Percentiles rank a stretch among this genome's conserved stretches.
Conservation (phyloP, 164 flowering plant genomes). For the Vitis riparia region DNA sequence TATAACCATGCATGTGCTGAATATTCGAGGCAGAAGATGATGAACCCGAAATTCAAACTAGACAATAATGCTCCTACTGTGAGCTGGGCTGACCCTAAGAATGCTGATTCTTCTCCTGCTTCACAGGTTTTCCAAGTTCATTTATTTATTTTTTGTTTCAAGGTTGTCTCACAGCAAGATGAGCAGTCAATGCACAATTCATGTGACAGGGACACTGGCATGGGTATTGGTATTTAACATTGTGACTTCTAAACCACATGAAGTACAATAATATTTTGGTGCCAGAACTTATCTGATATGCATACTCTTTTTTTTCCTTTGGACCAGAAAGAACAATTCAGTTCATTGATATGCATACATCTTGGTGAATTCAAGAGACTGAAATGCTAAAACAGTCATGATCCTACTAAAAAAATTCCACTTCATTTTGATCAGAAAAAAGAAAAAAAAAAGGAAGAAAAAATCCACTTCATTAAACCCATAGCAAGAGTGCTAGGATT, state of each 20-base stretch:
- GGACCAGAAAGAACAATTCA: not conserved
- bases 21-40: conserved; percentile 80
- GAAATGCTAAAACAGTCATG: too few relatives aligned
- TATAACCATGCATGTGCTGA: conserved; percentile 93
- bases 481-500: not conserved
- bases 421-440: not conserved
- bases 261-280: not conserved
- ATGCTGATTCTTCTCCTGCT: conserved; percentile 55
- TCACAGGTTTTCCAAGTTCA: conserved; percentile 52
- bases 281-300: not conserved
- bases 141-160: not conserved
- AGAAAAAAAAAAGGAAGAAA: too few relatives aligned
- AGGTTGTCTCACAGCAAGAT: too few relatives aligned
- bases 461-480: not conserved
- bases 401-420: too few relatives aligned
- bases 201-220: not conserved
- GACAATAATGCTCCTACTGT: conserved; percentile 74
- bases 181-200: not conserved
- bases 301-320: not conserved
- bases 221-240: not conserved
- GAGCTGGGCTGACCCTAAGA: conserved; percentile 93
- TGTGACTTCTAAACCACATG: not conserved
- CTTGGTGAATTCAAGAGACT: too few relatives aligned
- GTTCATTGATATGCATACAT: too few relatives aligned
- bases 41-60: conserved; percentile 66